Evolutionary conservation across 345 rosid genomes (phyloP), one percentile per base, ranked within the genome.

Genomic region (Acer negundo): DNA sequence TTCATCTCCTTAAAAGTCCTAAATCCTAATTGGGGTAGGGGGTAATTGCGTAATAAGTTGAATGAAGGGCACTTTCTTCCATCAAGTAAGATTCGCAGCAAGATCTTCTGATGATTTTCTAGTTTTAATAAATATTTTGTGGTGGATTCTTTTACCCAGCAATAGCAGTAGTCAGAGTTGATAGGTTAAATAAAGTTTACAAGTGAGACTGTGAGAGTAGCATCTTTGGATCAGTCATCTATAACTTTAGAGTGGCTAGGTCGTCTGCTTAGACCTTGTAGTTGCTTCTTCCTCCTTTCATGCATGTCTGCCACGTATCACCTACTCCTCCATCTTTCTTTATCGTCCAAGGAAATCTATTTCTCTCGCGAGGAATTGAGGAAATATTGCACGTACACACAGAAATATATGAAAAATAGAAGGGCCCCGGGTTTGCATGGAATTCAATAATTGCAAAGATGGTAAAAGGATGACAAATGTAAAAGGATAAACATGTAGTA

Each of bases 401-500:
- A 68, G 55, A 22, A 46, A 44, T 8, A 53, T 22, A 20, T 16
- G 9, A 40, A 40, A 38, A 2, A 67, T 26, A 23, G 44, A 42
- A 61, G 67, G 17, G 23, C 10, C 26, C 6, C 6, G 38, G 38
- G 6, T 62, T 42, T 22, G 79, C 79, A 58, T 76, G 74, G 47
- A 35, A 68, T 68, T 68, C 74, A 76, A 76, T 76, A 24, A 76
- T 77, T 61, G 79, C 31, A 20, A 77, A 15, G 62, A 77, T 59
- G 38, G 59, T n/a, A 76, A 69, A 77, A 77, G 74, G 49, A 46
- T 26, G 79, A 77, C 74, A 69, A 77, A 16, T 76, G 79, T 58
- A 19, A 24, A 19, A 24, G 12, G 70, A 75, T 44, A 61, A 58
- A 61, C 35, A 59, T 46, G 7, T 24, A 26, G 77, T 56, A 56